A percentile compares a stretch with the other conserved stretches of the same genome.
Evolutionary conservation across 495 filamentous ascomycete species (phyloP).

Genomic region (Neurospora terricola): DNA sequence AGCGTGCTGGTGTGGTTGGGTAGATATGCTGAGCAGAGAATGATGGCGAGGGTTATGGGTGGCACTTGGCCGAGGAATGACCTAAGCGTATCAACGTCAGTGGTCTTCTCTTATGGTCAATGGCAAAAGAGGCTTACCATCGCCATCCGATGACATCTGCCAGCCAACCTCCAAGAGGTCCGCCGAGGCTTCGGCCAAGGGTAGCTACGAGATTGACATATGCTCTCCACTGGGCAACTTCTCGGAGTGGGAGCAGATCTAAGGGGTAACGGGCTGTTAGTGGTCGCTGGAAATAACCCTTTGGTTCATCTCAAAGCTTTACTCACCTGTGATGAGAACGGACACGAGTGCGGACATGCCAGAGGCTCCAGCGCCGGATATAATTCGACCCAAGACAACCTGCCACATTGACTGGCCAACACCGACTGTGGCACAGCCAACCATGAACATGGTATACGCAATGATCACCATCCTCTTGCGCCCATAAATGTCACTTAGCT

Average conservation of each 20-base stretch:
- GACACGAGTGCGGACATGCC: conserved; percentile 48
- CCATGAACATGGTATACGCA: conserved; percentile 32
- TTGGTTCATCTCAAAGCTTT: background rate
- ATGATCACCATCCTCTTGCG: conserved; percentile 31
- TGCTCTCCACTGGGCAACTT: conserved; percentile 56
- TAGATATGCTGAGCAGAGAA: conserved; percentile 38
- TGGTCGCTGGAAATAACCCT: background rate
- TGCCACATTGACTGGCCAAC: conserved; percentile 39
- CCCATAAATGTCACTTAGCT: conserved; percentile 42
- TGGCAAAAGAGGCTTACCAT: conserved; percentile 34
- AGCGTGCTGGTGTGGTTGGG: conserved; percentile 10
- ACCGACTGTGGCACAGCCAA: conserved; percentile 37
- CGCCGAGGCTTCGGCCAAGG: conserved; percentile 52
- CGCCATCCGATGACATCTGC: conserved; percentile 59
- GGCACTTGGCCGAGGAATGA: conserved; percentile 53
- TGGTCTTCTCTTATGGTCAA: background rate
- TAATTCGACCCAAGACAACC: conserved; percentile 46
- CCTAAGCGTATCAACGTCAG: conserved; percentile 24
- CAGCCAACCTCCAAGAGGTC: conserved; percentile 53
- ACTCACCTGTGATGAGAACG: conserved; percentile 50
- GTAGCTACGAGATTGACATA: conserved; percentile 58
- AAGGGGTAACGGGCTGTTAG: conserved; percentile 1
- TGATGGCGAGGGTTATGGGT: conserved; percentile 42
- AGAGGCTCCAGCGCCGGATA: conserved; percentile 50
- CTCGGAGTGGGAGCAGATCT: conserved; percentile 55